Percentiles rank a stretch among this genome's conserved stretches.
These are phyloP conservation scores for Dendrostoma leiphaemia DNA, from an alignment of 2,329 filamentous ascomycete genomes.

Conservation along the genomic window DNA sequence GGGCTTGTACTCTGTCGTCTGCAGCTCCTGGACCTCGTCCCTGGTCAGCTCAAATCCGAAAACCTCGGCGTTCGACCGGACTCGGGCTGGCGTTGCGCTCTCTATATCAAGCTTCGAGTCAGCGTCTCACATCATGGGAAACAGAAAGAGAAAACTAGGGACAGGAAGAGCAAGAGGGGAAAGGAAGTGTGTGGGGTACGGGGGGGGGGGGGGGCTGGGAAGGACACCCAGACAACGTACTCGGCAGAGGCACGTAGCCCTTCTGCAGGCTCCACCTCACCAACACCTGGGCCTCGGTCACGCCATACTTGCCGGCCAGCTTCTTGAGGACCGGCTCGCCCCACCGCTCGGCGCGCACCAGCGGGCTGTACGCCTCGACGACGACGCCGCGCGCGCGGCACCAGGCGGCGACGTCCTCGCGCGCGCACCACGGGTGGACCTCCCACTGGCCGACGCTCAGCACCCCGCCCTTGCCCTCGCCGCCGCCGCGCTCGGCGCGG, in stretches of 20 bases:
- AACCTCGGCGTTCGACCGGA: conserved; percentile 59
- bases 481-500: conserved; percentile 59
- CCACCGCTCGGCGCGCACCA: conserved; percentile 67
- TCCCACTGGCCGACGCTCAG: conserved; percentile 87
- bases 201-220: no score
- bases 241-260: conserved; percentile 66
- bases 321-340: conserved; percentile 64
- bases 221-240: no score
- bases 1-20: conserved; percentile 51
- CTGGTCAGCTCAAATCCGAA: conserved; percentile 55
- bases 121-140: neutral
- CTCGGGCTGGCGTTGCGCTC: conserved; percentile 66
- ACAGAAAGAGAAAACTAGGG: no score
- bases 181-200: no score
- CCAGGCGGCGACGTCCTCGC: conserved; percentile 80
- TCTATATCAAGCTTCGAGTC: conserved; percentile 38
- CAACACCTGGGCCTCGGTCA: conserved; percentile 73
- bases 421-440: conserved; percentile 82
- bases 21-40: conserved; percentile 50
- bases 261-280: conserved; percentile 82
- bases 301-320: conserved; percentile 70
- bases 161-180: neutral
- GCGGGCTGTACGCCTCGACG: conserved; percentile 62
- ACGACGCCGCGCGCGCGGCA: conserved; percentile 61
- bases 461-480: conserved; percentile 64